A percentile compares a stretch with the other conserved stretches of the same genome.
These are phyloP conservation scores for Cyberlindnera xylosilytica DNA, from an alignment of 805 yeast genomes.

Conservation along the genomic window DNA sequence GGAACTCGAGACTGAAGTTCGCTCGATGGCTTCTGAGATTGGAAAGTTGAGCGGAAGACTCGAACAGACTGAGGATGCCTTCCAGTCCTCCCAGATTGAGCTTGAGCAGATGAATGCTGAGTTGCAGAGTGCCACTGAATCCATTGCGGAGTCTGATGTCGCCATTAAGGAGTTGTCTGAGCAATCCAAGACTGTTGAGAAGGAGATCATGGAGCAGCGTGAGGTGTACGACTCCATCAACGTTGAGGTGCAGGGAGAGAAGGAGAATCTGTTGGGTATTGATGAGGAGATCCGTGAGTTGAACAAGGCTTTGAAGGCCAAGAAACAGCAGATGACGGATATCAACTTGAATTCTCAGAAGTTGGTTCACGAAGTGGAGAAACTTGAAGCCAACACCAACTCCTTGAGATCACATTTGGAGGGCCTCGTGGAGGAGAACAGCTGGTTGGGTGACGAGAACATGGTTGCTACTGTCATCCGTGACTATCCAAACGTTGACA, in stretches of 20 bases:
- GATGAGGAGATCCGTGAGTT: slow-evolving; percentile 75
- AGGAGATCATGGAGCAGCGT: slow-evolving; percentile 29
- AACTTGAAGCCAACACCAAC: slow-evolving; percentile 37
- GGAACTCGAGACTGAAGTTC: slow-evolving; percentile 54
- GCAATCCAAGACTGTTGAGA: slow-evolving; percentile 25
- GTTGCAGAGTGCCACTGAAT: slow-evolving; percentile 41
- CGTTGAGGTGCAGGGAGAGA: slow-evolving; percentile 33
- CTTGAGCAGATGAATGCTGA: slow-evolving; percentile 67
- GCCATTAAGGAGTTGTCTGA: slow-evolving; percentile 35
- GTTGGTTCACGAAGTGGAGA: slow-evolving; percentile 52
- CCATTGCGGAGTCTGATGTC: slow-evolving; percentile 34
- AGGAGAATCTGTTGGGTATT: slow-evolving; percentile 57
- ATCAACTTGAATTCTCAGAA: slow-evolving; percentile 51
- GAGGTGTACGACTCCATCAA: slow-evolving; percentile 28
- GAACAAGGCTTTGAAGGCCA: slow-evolving; percentile 41
- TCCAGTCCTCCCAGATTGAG: slow-evolving; percentile 65
- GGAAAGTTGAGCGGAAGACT: slow-evolving; percentile 36
- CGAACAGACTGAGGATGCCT: slow-evolving; percentile 46
- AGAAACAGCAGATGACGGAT: slow-evolving; percentile 39
- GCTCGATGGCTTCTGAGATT: slow-evolving; percentile 35
- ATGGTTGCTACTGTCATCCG: slow-evolving; percentile 53
- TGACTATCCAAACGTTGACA: slow-evolving; percentile 59
- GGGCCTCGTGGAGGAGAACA: slow-evolving; percentile 49
- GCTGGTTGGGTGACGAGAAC: slow-evolving; percentile 71
- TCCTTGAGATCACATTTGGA: slow-evolving; percentile 39